Evolutionary conservation across 768 basidiomycete genomes (phyloP).

Genomic region (Gelatoporia subvermispora): DNA sequence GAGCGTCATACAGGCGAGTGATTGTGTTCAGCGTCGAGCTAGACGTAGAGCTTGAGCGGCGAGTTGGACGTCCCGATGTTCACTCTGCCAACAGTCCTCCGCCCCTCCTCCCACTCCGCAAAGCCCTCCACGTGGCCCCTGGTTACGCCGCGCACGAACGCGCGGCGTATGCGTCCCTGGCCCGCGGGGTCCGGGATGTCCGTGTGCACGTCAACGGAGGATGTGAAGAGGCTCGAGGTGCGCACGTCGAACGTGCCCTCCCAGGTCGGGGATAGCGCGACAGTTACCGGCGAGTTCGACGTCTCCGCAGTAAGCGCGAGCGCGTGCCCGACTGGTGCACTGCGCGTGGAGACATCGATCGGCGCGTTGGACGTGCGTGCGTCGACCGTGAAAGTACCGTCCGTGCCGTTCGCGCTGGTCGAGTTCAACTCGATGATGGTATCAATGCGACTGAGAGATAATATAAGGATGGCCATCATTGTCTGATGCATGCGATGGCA

Average conservation of each 20-base stretch:
- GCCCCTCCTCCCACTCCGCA: slow-evolving; percentile 6
- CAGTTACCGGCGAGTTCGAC: slow-evolving; percentile 29
- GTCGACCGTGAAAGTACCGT: slow-evolving; percentile 29
- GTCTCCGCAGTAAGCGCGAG: slow-evolving; percentile 27
- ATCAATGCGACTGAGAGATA: slow-evolving; percentile 11
- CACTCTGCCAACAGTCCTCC: slow-evolving; percentile 2
- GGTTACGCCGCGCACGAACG: background rate
- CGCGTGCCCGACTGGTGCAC: slow-evolving; percentile 29
- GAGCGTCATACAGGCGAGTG: too few relatives aligned
- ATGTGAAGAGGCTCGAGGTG: slow-evolving; percentile 10
- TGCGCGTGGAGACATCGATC: slow-evolving; percentile 25
- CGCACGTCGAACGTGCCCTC: slow-evolving; percentile 34
- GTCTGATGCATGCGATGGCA: background rate
- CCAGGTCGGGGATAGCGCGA: slow-evolving; percentile 30
- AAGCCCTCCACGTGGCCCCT: slow-evolving; percentile 8
- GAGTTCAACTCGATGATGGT: slow-evolving; percentile 15
- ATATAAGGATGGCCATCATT: background rate
- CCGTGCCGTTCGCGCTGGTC: slow-evolving; percentile 4
- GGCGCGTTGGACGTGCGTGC: slow-evolving; percentile 31
- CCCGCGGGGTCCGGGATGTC: slow-evolving; percentile 17
- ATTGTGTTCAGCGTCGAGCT: too few relatives aligned
- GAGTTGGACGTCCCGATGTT: slow-evolving; percentile 8
- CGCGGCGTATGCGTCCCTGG: slow-evolving; percentile 6
- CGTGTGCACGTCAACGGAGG: background rate
- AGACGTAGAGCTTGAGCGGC: background rate